Conservation (phyloP, 1,284 basidiomycete genomes). For the Apiotrichum veenhuisii region DNA sequence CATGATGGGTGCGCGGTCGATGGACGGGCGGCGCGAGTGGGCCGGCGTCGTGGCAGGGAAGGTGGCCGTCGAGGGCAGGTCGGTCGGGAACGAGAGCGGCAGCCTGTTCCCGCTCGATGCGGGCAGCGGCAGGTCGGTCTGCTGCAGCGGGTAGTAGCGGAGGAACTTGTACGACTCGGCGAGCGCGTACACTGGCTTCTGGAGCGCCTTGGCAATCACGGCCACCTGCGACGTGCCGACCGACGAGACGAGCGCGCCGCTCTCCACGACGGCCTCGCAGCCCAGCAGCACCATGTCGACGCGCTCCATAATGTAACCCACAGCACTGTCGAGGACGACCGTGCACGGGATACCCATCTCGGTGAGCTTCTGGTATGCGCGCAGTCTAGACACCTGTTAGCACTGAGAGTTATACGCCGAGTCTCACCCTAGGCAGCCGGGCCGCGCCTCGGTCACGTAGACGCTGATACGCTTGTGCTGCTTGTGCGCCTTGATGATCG, state of each 20-base stretch:
- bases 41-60: conserved; percentile 15
- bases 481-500: conserved; percentile 80
- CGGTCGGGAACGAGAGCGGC: conserved; percentile 29
- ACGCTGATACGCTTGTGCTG: conserved; percentile 87
- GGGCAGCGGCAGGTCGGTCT: conserved; percentile 78
- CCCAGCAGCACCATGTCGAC: conserved; percentile 93
- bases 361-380: conserved; percentile 78
- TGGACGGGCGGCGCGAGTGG: conserved; percentile 11
- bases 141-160: conserved; percentile 90
- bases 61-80: conserved; percentile 3
- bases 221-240: conserved; percentile 96
- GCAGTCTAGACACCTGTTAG: conserved; percentile 59
- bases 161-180: conserved; percentile 99
- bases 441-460: conserved; percentile 71
- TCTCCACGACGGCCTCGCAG: conserved; percentile 95
- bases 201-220: conserved; percentile 86
- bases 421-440: conserved; percentile 34
- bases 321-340: conserved; percentile 91
- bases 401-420: not conserved
- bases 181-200: conserved; percentile 94
- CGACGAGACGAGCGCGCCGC: conserved; percentile 59
- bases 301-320: conserved; percentile 94
- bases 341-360: conserved; percentile 88
- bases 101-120: conserved; percentile 7
- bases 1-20: conserved; percentile 5